phyloP scores from a whole-genome alignment of 108 stramenopile species.

The Cyclotella atomus region DNA sequence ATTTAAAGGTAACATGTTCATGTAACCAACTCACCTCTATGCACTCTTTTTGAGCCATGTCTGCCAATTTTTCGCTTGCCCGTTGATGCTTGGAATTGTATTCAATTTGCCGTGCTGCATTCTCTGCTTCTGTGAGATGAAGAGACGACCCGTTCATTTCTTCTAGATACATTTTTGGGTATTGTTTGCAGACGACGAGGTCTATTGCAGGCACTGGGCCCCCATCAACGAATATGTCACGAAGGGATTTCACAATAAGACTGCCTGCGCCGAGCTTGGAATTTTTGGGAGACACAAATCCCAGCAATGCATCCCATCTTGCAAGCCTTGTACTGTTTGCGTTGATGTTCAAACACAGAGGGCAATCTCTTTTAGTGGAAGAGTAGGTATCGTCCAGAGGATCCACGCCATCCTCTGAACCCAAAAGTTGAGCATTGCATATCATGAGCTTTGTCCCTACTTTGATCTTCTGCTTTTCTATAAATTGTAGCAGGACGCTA shows the following conservation, averaged over 20 bases:
- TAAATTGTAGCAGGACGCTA: slow-evolving; percentile 35
- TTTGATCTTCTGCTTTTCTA: slow-evolving; percentile 52
- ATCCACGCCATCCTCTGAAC: slow-evolving; percentile 83
- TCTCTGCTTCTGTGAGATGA: slow-evolving; percentile 69
- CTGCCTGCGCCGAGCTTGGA: slow-evolving; percentile 17
- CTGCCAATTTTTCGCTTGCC: slow-evolving; percentile 61
- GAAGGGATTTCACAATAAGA: slow-evolving; percentile 58
- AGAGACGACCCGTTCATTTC: slow-evolving; percentile 15
- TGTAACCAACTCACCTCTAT: slow-evolving; percentile 48
- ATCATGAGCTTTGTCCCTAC: slow-evolving; percentile 81
- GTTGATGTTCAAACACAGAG: slow-evolving; percentile 47
- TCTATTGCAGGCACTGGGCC: slow-evolving; percentile 72
- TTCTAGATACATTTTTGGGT: slow-evolving; percentile 72
- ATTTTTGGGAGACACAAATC: slow-evolving; percentile 55
- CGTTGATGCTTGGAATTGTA: slow-evolving; percentile 50
- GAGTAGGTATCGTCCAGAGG: slow-evolving; percentile 71
- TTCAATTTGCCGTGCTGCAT: slow-evolving; percentile 50
- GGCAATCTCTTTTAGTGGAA: slow-evolving; percentile 30
- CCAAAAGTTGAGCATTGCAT: slow-evolving; percentile 62
- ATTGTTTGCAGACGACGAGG: slow-evolving; percentile 65
- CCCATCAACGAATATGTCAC: slow-evolving; percentile 64
- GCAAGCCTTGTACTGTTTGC: slow-evolving; percentile 78
- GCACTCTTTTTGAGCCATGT: slow-evolving; percentile 54
- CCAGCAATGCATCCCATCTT: slow-evolving; percentile 83
- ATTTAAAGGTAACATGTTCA: slow-evolving; percentile 2